Evolutionary conservation across 768 basidiomycete genomes (phyloP), one percentile per base, ranked within the genome.

Genomic region (Russula griseocarnosa): DNA sequence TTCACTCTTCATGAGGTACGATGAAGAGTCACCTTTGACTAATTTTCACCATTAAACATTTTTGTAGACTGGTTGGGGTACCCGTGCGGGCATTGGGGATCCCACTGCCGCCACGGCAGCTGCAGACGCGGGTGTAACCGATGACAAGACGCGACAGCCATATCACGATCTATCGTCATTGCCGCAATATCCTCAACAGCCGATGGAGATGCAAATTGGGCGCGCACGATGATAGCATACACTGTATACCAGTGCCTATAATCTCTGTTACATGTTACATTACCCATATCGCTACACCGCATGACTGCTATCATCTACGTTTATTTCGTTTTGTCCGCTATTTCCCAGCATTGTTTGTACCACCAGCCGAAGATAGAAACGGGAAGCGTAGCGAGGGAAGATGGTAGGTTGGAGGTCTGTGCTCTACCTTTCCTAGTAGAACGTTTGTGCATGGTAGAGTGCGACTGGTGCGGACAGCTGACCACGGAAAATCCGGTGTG

Each of bases 81-180:
- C 93, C n/a, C 88, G 93, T 74, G 85, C 94, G 7, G 93, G 94
- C 77, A 91, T 94, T 70, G 91, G 92, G 71, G 90, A 94, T 78
- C 85, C 86, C 1, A 78, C 85, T 0, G 84, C 86, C 42, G 90
- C 90, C 56, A 90, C 88, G 2, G 84, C 85, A 9, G 90, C 90
- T 14, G 77, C 80, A 60, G 86, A 83, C 66, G 75, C 75, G 26
- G 65, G 76, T 26, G 40, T 61, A 7, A 62, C 78, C 32, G 55
- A 55, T 52, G 47, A 57, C 66, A 58, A 58, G 28, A 24, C 32
- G 47, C 60, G 59, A 28, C 67, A 62, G 20, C 67, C 55, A 11
- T 67, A 69, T 60, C 62, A 63, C 5, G 60, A 70, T 26, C 30
- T 58, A 58, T 69, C 72, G 32, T 66, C 70, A 53, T 62, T 55